These are phyloP conservation scores for Arachis monticola DNA, from an alignment of 331 rosid species.

Conservation along the genomic window DNA sequence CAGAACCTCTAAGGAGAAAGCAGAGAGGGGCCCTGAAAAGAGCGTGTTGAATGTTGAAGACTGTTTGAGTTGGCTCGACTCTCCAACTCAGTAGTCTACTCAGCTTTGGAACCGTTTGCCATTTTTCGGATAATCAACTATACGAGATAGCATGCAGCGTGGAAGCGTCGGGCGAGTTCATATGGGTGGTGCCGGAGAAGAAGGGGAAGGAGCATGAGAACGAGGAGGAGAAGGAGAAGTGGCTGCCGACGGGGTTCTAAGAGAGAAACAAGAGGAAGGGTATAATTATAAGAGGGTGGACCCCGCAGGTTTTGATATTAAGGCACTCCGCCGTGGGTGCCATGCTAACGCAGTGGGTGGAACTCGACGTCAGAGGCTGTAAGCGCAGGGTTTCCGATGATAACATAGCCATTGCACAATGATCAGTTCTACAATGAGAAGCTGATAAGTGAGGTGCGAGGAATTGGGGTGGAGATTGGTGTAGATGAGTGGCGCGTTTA, in stretches of 20 bases:
- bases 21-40: conserved; percentile 8
- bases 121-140: neutral
- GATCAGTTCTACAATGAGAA: conserved; percentile 46
- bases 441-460: conserved; percentile 33
- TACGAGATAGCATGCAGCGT: conserved; percentile 29
- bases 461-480: conserved; percentile 41
- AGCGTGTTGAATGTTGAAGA: neutral
- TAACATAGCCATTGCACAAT: conserved; percentile 37
- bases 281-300: conserved; percentile 37
- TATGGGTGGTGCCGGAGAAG: conserved; percentile 37
- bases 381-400: conserved; percentile 33
- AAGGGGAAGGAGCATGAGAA: neutral
- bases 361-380: conserved; percentile 29
- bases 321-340: conserved; percentile 5
- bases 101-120: conserved; percentile 6
- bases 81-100: conserved; percentile 27
- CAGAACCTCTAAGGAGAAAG: neutral
- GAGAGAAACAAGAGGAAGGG: conserved; percentile 23
- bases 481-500: conserved; percentile 26
- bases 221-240: conserved; percentile 8
- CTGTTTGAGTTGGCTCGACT: conserved; percentile 35
- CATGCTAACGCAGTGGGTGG: conserved; percentile 41
- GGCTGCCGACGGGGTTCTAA: conserved; percentile 31
- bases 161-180: neutral
- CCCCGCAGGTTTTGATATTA: conserved; percentile 36